Conservation (phyloP, 805 yeast species). For the Spathaspora sp. region DNA sequence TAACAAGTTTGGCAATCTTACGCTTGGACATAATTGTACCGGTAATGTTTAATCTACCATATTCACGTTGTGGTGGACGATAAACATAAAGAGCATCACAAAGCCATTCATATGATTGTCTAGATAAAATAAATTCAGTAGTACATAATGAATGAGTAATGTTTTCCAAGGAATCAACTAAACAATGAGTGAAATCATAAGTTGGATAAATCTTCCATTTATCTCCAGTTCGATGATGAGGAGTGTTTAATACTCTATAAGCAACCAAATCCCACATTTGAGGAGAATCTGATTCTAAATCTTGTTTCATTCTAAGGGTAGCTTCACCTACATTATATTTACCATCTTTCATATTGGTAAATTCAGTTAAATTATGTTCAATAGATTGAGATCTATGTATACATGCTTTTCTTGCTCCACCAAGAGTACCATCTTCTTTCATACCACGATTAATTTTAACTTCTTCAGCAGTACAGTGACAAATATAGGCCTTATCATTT, state of each 20-base stretch:
- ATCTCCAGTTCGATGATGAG: slow-evolving; percentile 95
- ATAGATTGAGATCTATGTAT: slow-evolving; percentile 65
- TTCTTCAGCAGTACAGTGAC: slow-evolving; percentile 90
- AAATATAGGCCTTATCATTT: slow-evolving; percentile 78
- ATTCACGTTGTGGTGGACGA: slow-evolving; percentile 98
- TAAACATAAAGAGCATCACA: slow-evolving; percentile 93
- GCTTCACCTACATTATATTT: slow-evolving; percentile 87
- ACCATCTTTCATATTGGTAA: slow-evolving; percentile 91
- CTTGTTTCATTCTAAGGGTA: slow-evolving; percentile 95
- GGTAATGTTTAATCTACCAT: slow-evolving; percentile 91
- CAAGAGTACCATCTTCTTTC: slow-evolving; percentile 86
- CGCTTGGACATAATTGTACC: slow-evolving; percentile 95
- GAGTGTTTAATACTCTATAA: slow-evolving; percentile 86
- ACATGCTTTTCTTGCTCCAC: slow-evolving; percentile 88
- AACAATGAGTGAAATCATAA: slow-evolving; percentile 97
- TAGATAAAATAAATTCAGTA: slow-evolving; percentile 84
- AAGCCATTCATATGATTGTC: slow-evolving; percentile 98
- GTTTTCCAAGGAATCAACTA: slow-evolving; percentile 96
- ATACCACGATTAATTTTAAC: slow-evolving; percentile 88
- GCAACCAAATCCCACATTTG: slow-evolving; percentile 99
- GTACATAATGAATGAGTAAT: slow-evolving; percentile 96
- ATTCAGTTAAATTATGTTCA: slow-evolving; percentile 75
- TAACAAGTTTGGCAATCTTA: slow-evolving; percentile 90
- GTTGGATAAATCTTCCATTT: slow-evolving; percentile 99
- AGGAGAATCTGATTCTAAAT: slow-evolving; percentile 83